A percentile compares a stretch with the other conserved stretches of the same genome.
phyloP scores from a whole-genome alignment of 2,329 filamentous ascomycete species.

The Trichoderma hamatum region DNA sequence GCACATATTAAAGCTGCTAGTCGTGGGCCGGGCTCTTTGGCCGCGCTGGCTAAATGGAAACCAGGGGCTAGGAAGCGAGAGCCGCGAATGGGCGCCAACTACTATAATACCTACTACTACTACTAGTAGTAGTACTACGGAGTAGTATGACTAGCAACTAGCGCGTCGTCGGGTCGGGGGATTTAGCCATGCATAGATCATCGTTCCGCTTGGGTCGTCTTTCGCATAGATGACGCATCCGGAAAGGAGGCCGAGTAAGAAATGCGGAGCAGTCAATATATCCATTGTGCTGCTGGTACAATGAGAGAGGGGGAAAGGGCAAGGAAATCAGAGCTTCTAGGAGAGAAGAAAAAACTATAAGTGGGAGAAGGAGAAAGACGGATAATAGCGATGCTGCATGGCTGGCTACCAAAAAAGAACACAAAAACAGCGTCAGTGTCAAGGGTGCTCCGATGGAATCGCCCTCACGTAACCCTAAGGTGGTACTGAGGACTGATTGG shows the following conservation, averaged over 20 bases:
- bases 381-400: background rate
- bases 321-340: background rate
- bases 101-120: background rate
- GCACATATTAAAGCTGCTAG: background rate
- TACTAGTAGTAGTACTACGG: background rate
- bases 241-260: conserved; percentile 17
- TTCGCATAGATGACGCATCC: conserved; percentile 4
- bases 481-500: background rate
- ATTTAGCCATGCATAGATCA: conserved; percentile 25
- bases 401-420: background rate
- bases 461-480: conserved; percentile 13
- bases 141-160: background rate
- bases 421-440: background rate
- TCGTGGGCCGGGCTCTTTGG: background rate
- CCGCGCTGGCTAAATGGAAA: background rate
- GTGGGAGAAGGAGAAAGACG: background rate
- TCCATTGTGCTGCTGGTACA: background rate
- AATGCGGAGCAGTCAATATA: conserved; percentile 4
- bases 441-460: background rate
- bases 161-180: conserved; percentile 20
- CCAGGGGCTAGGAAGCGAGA: conserved; percentile 19
- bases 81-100: conserved; percentile 11
- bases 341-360: background rate
- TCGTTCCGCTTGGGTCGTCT: conserved; percentile 5
- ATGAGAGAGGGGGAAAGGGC: background rate